These are phyloP conservation scores for Hypoxylon trugodes DNA, from an alignment of 495 filamentous ascomycete genomes.

Conservation along the genomic window DNA sequence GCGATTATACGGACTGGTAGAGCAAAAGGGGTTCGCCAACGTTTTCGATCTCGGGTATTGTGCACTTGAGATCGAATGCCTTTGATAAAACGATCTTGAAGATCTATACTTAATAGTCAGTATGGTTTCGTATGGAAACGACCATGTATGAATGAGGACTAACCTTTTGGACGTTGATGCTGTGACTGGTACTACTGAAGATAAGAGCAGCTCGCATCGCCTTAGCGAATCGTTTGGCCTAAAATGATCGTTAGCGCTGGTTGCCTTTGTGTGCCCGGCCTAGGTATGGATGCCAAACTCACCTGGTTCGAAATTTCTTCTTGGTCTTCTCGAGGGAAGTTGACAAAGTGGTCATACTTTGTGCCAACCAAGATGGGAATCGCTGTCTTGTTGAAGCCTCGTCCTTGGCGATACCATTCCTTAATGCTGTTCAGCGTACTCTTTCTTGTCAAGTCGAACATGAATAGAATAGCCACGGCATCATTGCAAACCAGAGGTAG, in stretches of 20 bases:
- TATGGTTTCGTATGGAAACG: neutral
- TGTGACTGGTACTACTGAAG: slow-evolving; percentile 98
- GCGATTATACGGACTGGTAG: slow-evolving; percentile 77
- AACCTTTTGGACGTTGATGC: slow-evolving; percentile 99
- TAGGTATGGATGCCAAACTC: slow-evolving; percentile 23
- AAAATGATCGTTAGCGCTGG: slow-evolving; percentile 29
- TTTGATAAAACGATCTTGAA: slow-evolving; percentile 99
- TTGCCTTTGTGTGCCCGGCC: neutral
- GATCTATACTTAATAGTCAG: slow-evolving; percentile 67
- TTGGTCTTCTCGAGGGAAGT: slow-evolving; percentile 95
- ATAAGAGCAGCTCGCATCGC: slow-evolving; percentile 97
- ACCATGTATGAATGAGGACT: slow-evolving; percentile 1
- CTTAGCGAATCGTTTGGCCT: slow-evolving; percentile 96
- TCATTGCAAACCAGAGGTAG: slow-evolving; percentile 98
- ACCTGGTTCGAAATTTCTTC: slow-evolving; percentile 98
- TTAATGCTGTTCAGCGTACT: slow-evolving; percentile 98
- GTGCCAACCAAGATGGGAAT: slow-evolving; percentile 97
- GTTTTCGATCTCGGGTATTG: slow-evolving; percentile 98
- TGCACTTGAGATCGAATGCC: slow-evolving; percentile 98
- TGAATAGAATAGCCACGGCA: slow-evolving; percentile 97
- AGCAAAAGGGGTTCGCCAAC: slow-evolving; percentile 95
- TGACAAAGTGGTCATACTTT: slow-evolving; percentile 99
- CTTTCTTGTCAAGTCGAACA: slow-evolving; percentile 98
- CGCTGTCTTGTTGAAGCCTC: slow-evolving; percentile 98
- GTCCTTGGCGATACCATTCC: slow-evolving; percentile 98